Evolutionary conservation across 164 flowering plant species (phyloP).

Genomic region (Cinnamomum micranthum): DNA sequence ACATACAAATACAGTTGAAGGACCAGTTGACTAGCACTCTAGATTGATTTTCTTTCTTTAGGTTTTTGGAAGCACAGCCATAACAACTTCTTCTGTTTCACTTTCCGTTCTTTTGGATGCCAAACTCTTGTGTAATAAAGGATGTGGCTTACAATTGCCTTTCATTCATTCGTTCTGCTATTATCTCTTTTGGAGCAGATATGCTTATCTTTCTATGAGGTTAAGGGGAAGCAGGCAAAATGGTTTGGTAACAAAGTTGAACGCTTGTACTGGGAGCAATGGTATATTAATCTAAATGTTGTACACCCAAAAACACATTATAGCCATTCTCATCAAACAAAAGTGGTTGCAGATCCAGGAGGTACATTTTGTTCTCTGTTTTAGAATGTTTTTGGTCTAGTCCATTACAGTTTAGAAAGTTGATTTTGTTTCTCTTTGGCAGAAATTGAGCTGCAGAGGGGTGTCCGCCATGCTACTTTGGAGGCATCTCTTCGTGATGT

Average conservation of each 20-base stretch:
- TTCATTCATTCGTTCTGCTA: background rate
- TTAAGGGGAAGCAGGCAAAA: constrained; percentile 73
- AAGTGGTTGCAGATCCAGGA: constrained; percentile 67
- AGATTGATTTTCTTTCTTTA: no score
- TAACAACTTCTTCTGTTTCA: no score
- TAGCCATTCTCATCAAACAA: constrained; percentile 66
- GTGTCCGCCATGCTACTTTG: constrained; percentile 57
- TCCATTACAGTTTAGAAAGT: background rate
- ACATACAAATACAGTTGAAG: no score
- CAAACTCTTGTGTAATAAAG: background rate
- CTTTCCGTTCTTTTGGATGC: no score
- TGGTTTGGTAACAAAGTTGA: constrained; percentile 88
- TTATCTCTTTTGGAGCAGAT: constrained; percentile 43
- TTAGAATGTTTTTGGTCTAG: background rate
- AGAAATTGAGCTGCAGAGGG: constrained; percentile 62
- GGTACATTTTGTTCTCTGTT: constrained; percentile 30
- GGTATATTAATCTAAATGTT: constrained; percentile 86
- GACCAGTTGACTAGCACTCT: no score
- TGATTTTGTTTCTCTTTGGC: constrained; percentile 9
- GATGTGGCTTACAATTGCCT: background rate
- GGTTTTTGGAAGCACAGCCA: no score
- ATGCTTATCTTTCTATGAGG: constrained; percentile 86
- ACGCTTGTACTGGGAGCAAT: constrained; percentile 91
- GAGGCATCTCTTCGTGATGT: constrained; percentile 86
- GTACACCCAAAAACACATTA: constrained; percentile 52